Conservation (phyloP, 768 basidiomycete genomes). For the Rhodocollybia butyracea region DNA sequence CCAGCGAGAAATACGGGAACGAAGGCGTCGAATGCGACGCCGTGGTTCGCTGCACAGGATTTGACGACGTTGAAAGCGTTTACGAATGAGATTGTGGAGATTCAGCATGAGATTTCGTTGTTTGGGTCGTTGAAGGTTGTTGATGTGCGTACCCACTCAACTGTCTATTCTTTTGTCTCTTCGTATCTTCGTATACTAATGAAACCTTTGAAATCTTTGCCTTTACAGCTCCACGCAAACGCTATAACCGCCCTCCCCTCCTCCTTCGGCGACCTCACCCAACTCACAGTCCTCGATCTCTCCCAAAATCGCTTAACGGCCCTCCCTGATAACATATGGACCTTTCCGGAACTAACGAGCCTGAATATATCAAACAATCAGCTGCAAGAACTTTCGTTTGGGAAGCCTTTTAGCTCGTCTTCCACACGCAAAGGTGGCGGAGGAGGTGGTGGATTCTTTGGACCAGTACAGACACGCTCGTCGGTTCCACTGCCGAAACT, state of each 20-base stretch:
- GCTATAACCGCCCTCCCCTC: constrained; percentile 58
- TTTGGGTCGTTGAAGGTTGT: constrained; percentile 80
- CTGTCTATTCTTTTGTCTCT: neutral
- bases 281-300: constrained; percentile 66
- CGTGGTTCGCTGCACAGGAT: constrained; percentile 85
- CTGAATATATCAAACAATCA: constrained; percentile 74
- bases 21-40: constrained; percentile 41
- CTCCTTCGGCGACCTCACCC: constrained; percentile 64
- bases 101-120: constrained; percentile 80
- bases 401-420: constrained; percentile 46
- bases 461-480: constrained; percentile 58
- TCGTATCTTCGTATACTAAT: neutral
- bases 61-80: constrained; percentile 71
- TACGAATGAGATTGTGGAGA: constrained; percentile 75
- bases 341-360: constrained; percentile 61
- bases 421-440: neutral
- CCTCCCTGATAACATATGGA: constrained; percentile 62
- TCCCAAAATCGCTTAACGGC: constrained; percentile 67
- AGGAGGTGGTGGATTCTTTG: constrained; percentile 52
- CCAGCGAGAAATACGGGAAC: constrained; percentile 33
- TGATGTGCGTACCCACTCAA: constrained; percentile 57
- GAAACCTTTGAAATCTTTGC: no score
- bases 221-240: constrained; percentile 69
- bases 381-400: constrained; percentile 59
- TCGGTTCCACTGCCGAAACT: constrained; percentile 65